phyloP scores from a whole-genome alignment of 1,284 basidiomycete genomes.

The Ganoderma sinense region DNA sequence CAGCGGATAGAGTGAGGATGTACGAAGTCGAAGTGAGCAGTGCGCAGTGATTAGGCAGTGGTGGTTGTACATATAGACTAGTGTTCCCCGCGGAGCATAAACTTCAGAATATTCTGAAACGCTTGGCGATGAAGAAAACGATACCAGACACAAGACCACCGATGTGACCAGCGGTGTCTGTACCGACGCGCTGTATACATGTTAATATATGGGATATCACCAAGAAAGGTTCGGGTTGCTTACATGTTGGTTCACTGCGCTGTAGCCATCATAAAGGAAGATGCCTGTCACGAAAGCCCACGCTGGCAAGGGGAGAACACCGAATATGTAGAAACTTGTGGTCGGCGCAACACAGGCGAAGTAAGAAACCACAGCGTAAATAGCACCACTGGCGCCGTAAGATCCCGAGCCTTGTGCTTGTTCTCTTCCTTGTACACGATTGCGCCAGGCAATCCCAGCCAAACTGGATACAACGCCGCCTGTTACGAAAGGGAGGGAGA shows the following conservation, averaged over 20 bases:
- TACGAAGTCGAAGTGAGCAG: neutral
- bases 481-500: conserved; percentile 33
- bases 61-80: neutral
- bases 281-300: conserved; percentile 82
- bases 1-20: neutral
- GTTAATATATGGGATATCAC: conserved; percentile 15
- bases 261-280: conserved; percentile 75
- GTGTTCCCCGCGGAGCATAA: neutral
- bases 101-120: conserved; percentile 32
- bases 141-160: conserved; percentile 80
- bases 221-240: conserved; percentile 38
- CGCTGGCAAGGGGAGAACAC: conserved; percentile 84
- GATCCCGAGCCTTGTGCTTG: conserved; percentile 42
- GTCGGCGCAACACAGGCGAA: conserved; percentile 77
- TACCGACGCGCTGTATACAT: conserved; percentile 47
- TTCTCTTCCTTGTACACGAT: conserved; percentile 15
- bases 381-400: conserved; percentile 84
- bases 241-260: conserved; percentile 50
- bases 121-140: conserved; percentile 53
- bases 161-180: conserved; percentile 82
- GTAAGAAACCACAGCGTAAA: conserved; percentile 77
- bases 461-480: conserved; percentile 72
- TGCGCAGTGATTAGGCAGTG: neutral
- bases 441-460: conserved; percentile 66
- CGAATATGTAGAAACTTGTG: conserved; percentile 81